phyloP scores from a whole-genome alignment of 768 basidiomycete species.

The Mycena pura region DNA sequence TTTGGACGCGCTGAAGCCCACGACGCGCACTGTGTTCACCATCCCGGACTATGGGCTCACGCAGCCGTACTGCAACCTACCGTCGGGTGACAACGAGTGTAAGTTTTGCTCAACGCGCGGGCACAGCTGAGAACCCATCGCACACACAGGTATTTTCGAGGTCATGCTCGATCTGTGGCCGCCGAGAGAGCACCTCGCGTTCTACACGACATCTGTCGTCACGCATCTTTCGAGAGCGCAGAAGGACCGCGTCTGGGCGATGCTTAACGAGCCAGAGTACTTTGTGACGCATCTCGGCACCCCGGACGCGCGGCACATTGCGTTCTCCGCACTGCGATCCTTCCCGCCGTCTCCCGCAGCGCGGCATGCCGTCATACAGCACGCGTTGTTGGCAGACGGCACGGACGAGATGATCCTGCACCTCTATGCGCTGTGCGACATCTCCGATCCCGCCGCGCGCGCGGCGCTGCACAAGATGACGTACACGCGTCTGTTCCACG shows the following conservation, averaged over 20 bases:
- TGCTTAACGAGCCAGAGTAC: slow-evolving; percentile 19
- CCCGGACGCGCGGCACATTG: not conserved
- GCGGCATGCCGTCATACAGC: slow-evolving; percentile 14
- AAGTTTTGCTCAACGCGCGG: not conserved
- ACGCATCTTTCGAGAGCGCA: slow-evolving; percentile 10
- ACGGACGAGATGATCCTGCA: slow-evolving; percentile 10
- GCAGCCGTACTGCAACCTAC: slow-evolving; percentile 25
- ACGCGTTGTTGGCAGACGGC: slow-evolving; percentile 6
- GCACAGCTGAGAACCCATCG: slow-evolving; percentile 5
- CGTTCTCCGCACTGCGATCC: not conserved
- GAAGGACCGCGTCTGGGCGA: slow-evolving; percentile 18
- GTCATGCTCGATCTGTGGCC: slow-evolving; percentile 18
- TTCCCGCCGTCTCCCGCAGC: slow-evolving; percentile 21
- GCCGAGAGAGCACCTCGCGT: slow-evolving; percentile 18
- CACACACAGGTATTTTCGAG: slow-evolving; percentile 17
- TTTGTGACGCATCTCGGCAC: not conserved
- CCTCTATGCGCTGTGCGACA: slow-evolving; percentile 24
- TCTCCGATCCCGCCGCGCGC: slow-evolving; percentile 22
- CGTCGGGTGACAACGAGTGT: slow-evolving; percentile 23
- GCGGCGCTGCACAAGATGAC: slow-evolving; percentile 20
- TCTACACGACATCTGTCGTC: slow-evolving; percentile 6
- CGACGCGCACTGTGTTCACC: slow-evolving; percentile 14
- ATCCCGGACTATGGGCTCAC: slow-evolving; percentile 20
- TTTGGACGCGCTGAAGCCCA: slow-evolving; percentile 20
- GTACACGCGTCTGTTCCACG: slow-evolving; percentile 26